These are phyloP conservation scores for Scheffersomyces stipitis DNA, from an alignment of 805 yeast species.

Conservation along the genomic window DNA sequence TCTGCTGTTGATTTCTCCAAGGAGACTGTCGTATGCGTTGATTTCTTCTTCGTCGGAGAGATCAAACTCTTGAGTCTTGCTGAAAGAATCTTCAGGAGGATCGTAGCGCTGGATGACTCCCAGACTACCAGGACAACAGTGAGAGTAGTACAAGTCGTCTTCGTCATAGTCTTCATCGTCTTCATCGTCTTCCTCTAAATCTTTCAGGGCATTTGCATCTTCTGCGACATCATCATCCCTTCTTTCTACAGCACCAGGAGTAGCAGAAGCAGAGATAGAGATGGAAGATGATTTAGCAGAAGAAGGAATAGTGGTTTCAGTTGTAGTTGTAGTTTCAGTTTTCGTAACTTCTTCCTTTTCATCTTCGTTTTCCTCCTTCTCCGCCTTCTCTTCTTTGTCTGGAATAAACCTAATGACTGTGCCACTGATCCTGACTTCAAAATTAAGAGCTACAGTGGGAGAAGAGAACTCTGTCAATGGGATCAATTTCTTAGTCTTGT, in stretches of 20 bases:
- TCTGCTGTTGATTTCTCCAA: not conserved
- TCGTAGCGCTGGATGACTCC: slow-evolving; percentile 5
- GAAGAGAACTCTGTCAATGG: slow-evolving; percentile 20
- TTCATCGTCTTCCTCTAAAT: no score
- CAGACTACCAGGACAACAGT: slow-evolving; percentile 5
- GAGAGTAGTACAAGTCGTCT: slow-evolving; percentile 2
- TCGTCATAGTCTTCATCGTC: slow-evolving; percentile 5
- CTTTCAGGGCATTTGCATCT: no score
- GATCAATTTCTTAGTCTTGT: slow-evolving; percentile 14
- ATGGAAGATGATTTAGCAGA: no score
- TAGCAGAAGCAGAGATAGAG: no score
- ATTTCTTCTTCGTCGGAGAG: not conserved
- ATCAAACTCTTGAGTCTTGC: not conserved
- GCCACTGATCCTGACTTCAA: slow-evolving; percentile 12
- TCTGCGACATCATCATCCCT: slow-evolving; percentile 6
- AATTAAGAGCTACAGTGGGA: slow-evolving; percentile 21
- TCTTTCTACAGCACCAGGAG: no score
- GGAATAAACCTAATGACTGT: slow-evolving; percentile 15
- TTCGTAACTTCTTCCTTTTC: slow-evolving; percentile 4
- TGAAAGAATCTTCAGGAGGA: slow-evolving; percentile 1
- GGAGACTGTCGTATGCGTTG: not conserved
- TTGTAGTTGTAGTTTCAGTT: no score
- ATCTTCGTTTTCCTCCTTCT: slow-evolving; percentile 5
- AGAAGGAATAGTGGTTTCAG: no score
- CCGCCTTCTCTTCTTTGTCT: slow-evolving; percentile 10